These are phyloP conservation scores for Phytopythium kandeliae DNA, from an alignment of 352 stramenopile genomes.

Conservation along the genomic window DNA sequence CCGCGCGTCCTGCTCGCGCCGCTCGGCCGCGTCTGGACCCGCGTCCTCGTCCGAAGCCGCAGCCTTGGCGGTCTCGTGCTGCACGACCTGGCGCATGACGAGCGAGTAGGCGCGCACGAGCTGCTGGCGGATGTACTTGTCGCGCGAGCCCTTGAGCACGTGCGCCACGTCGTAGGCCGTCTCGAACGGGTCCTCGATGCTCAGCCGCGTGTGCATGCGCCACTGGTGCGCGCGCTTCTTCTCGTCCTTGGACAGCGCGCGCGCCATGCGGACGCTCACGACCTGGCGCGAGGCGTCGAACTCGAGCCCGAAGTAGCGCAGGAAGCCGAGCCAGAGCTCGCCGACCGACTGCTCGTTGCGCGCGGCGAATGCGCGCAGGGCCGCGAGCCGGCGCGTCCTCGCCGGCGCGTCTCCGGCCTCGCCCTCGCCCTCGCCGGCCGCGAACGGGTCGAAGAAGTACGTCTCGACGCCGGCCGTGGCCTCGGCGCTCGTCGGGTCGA, in stretches of 20 bases:
- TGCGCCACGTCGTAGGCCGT: slow-evolving; percentile 69
- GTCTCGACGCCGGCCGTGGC: slow-evolving; percentile 46
- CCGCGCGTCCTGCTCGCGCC: background rate
- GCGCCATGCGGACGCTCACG: slow-evolving; percentile 83
- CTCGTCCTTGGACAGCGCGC: slow-evolving; percentile 28
- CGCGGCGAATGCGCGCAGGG: slow-evolving; percentile 31
- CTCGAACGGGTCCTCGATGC: slow-evolving; percentile 84
- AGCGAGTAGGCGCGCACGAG: slow-evolving; percentile 52
- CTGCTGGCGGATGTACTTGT: slow-evolving; percentile 60
- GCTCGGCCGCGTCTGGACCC: no score
- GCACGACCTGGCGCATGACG: slow-evolving; percentile 41
- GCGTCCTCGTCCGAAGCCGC: background rate
- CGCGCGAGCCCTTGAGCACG: slow-evolving; percentile 60
- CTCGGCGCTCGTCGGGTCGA: slow-evolving; percentile 18
- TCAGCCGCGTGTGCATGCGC: no score
- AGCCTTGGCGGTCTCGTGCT: slow-evolving; percentile 6
- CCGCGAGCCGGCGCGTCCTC: slow-evolving; percentile 9
- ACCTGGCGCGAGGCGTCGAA: slow-evolving; percentile 96
- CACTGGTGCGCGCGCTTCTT: slow-evolving; percentile 56
- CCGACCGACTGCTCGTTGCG: slow-evolving; percentile 53
- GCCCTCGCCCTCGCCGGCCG: slow-evolving; percentile 28
- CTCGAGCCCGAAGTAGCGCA: slow-evolving; percentile 94
- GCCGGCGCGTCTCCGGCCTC: no score
- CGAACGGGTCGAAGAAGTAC: slow-evolving; percentile 82
- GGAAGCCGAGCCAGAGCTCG: slow-evolving; percentile 93